Percentiles rank a stretch among this genome's conserved stretches.
Conservation (phyloP, 148 eudicot genomes). For the Fagopyrum homotropicum region DNA sequence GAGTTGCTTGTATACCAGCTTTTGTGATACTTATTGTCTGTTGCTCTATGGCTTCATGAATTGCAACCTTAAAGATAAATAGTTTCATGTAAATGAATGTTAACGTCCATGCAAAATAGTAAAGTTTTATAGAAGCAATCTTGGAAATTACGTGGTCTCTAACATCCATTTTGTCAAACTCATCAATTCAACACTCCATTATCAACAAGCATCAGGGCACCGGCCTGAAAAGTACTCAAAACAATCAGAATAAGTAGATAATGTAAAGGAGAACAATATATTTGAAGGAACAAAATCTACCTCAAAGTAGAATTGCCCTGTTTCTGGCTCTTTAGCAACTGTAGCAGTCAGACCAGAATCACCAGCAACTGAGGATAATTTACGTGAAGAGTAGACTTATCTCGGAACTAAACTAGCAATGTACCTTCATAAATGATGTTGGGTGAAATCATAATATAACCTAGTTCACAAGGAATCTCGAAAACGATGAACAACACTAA, state of each 20-base stretch:
- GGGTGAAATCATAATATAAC: neutral
- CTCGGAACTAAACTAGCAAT: slow-evolving; percentile 80
- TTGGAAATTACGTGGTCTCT: slow-evolving; percentile 73
- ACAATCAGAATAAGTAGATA: slow-evolving; percentile 16
- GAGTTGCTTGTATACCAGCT: slow-evolving; percentile 98
- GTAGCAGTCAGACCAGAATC: slow-evolving; percentile 99
- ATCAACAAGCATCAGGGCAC: slow-evolving; percentile 97
- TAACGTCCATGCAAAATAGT: neutral
- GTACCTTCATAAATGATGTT: slow-evolving; percentile 40
- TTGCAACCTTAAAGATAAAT: slow-evolving; percentile 61
- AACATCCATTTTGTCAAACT: slow-evolving; percentile 97
- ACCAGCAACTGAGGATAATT: slow-evolving; percentile 98
- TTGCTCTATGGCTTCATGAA: slow-evolving; percentile 99
- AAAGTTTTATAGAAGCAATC: neutral
- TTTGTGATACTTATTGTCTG: slow-evolving; percentile 98
- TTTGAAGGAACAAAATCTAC: slow-evolving; percentile 25
- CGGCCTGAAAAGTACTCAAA: slow-evolving; percentile 58
- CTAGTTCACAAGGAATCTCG: no score
- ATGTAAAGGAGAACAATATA: neutral
- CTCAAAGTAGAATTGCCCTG: slow-evolving; percentile 99
- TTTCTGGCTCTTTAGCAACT: slow-evolving; percentile 99
- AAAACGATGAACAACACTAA: no score
- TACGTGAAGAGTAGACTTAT: slow-evolving; percentile 96
- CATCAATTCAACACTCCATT: slow-evolving; percentile 98
- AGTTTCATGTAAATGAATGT: neutral